These are phyloP conservation scores for Malus sieversii DNA, from an alignment of 306 rosid species.

Conservation along the genomic window DNA sequence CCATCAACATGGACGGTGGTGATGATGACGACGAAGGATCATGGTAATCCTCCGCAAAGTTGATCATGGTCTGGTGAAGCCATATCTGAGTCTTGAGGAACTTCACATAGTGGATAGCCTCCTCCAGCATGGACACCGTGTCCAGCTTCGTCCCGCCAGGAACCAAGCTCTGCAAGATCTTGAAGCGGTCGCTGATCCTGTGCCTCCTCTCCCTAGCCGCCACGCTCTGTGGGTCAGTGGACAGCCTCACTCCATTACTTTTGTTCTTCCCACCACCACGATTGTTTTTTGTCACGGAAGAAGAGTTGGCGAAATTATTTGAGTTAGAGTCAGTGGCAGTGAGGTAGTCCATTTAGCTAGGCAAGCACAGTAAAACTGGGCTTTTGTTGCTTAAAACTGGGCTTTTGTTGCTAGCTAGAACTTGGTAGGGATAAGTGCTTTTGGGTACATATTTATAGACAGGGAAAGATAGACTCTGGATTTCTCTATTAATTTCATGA, in stretches of 20 bases:
- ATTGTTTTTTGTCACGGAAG: conserved; percentile 23
- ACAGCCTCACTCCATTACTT: conserved; percentile 50
- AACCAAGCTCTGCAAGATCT: conserved; percentile 80
- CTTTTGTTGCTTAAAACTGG: background rate
- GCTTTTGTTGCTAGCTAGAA: background rate
- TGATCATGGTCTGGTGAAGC: conserved; percentile 76
- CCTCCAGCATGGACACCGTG: conserved; percentile 85
- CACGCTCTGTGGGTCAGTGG: conserved; percentile 90
- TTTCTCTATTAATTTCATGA: conserved; percentile 14
- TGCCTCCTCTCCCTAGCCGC: conserved; percentile 90
- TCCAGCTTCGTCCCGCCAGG: conserved; percentile 91
- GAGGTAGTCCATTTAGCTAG: conserved; percentile 36
- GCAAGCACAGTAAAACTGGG: background rate
- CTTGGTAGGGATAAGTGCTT: background rate
- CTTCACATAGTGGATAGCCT: conserved; percentile 78
- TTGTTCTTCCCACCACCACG: conserved; percentile 16
- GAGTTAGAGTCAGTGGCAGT: background rate
- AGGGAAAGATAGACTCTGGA: background rate
- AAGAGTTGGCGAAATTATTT: conserved; percentile 20
- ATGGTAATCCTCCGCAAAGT: conserved; percentile 16
- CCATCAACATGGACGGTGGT: background rate
- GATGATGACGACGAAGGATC: background rate
- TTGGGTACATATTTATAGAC: conserved; percentile 8
- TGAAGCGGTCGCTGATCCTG: conserved; percentile 80
- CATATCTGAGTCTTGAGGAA: conserved; percentile 71